Evolutionary conservation across 768 basidiomycete genomes (phyloP), one percentile per base, ranked within the genome.

Genomic region (Russula vinacea): DNA sequence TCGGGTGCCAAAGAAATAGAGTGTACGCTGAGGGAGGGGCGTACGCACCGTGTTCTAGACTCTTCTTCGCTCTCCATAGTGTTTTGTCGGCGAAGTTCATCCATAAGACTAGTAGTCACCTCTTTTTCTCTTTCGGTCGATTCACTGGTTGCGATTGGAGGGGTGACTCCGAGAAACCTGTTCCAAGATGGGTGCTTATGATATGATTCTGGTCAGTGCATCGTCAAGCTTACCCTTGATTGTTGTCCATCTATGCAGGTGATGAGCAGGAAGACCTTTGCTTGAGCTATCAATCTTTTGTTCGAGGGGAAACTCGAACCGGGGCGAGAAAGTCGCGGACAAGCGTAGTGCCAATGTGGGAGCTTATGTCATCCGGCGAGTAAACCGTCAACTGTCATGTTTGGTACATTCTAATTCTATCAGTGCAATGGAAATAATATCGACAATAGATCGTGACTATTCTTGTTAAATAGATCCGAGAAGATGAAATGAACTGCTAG

Each of bases 51-150:
- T 66, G 84, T 88, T 75, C 89, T 84, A 32, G 91, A 81, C 75
- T 98, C 94, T 59, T 92, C 88, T 66, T 93, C 90, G 52, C 81
- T 86, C 77, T 98, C 96, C 75, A 97, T 96, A 2, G 88, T 88
- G 62, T 90, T 88, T 71, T 96, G 88, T 52, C 83, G 78, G 71
- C 86, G 82, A 37, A 99, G 82, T 75, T 99, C 96, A 62, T 92
- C 87, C 89, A 98, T 92, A 58, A 99, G 79, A 7, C 90, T 89
- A 19, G 79, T 71, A 0, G 91, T 93, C 24, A 94, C 89, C 74
- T 90, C 89, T 74, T 87, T 88, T 77, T 94, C 92, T 70, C 87
- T 81, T 64, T 85, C 81, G 56, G 76, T 90, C 22, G 92, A 94
- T 69, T 89, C 87, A 37, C 74, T 76, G 26, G 82, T 84, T 52